Evolutionary conservation across 2,329 filamentous ascomycete genomes (phyloP), one percentile per base, ranked within the genome.

Genomic region (Penicillium sp.): DNA sequence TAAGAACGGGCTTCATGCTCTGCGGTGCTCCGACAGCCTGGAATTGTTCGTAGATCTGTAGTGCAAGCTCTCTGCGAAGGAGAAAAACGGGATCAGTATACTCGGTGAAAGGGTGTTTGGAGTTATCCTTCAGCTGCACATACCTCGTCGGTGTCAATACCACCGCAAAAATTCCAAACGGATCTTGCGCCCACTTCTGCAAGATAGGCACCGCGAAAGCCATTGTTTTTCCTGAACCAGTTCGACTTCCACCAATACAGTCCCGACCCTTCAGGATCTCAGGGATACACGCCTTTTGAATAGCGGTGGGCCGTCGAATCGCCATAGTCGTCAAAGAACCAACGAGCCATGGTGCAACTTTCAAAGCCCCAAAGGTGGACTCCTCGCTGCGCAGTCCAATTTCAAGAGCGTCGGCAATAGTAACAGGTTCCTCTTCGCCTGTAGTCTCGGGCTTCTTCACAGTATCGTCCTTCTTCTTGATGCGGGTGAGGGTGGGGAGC

Each of bases 31-130:
- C 92, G 49, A 99, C 90, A 13, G 94, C 94, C 67, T 90, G 90
- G 76, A 97, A 87, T 71, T 99, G 94, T 74, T 99, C 94, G 69
- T 87, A 95, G 44, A 99, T 96, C 69, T 99, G 94, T 20, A 97
- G 81, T 4, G 94, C 94, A 52, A 99, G 82, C 75, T 99, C 94
- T 63, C 89, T 83, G 51, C 38, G 30, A n/a, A 41, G 18, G 40
- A n/a, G n/a, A n/a, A 33, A 33, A 5, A 20, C 8, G 2, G 22
- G 5, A 22, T 50, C n/a, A 50, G 35, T 45, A 31, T 14, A 27
- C 11, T 4, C 9, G 3, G 5, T 20, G 4, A 38, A 1, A 13
- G 9, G 35, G 20, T 20, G 4, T 3, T 10, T 10, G 16, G 31
- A 18, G 9, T 13, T 28, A 5, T 4, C 31, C 18, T 25, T 24